Evolutionary conservation across 2,329 filamentous ascomycete species (phyloP).

Genomic region (Pleoardoris graminearum): DNA sequence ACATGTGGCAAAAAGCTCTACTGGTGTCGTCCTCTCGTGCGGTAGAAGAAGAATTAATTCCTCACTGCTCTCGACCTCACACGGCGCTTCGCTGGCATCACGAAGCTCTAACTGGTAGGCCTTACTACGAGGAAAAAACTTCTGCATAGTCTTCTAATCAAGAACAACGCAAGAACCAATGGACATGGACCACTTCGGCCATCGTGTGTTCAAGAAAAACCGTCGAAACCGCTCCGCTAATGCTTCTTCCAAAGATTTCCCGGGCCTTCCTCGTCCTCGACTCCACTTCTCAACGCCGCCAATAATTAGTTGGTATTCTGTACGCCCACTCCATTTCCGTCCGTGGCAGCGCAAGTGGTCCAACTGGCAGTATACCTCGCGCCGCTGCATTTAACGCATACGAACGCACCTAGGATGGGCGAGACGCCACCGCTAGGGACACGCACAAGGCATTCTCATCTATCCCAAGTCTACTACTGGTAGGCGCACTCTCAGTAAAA

Average conservation of each 20-base stretch:
- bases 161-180: too few relatives aligned
- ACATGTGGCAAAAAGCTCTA: neutral
- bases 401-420: too few relatives aligned
- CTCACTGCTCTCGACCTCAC: too few relatives aligned
- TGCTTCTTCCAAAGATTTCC: neutral
- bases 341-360: neutral
- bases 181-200: neutral
- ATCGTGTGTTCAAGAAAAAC: neutral
- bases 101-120: too few relatives aligned
- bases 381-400: neutral
- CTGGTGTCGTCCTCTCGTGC: neutral
- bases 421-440: too few relatives aligned
- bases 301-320: neutral
- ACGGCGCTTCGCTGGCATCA: too few relatives aligned
- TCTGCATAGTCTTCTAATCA: too few relatives aligned
- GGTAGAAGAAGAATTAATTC: neutral
- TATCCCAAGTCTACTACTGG: too few relatives aligned
- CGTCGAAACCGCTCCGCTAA: too few relatives aligned
- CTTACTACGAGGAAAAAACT: too few relatives aligned
- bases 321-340: neutral
- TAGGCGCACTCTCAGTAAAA: neutral
- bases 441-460: too few relatives aligned
- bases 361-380: neutral
- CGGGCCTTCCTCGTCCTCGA: neutral
- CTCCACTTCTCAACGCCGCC: neutral